phyloP scores from a whole-genome alignment of 305 asterid species.

The Ajuga reptans region DNA sequence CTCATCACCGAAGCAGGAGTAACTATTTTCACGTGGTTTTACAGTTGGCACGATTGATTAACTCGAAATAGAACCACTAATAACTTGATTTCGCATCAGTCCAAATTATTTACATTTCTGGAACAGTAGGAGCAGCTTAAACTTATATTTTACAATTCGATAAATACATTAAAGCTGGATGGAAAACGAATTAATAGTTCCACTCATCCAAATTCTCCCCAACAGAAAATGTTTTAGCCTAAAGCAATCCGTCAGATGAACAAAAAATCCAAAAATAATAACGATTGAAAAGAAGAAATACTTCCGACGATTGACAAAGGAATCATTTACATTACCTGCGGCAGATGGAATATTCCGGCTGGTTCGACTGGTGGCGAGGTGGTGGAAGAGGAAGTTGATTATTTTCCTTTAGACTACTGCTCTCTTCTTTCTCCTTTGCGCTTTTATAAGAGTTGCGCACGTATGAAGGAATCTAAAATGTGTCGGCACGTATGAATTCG shows the following conservation, averaged over 20 bases:
- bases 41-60: not conserved
- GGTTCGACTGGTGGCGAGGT: conserved; percentile 11
- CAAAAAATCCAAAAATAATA: not conserved
- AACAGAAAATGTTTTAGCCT: not conserved
- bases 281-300: not conserved
- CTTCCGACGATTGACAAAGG: not conserved
- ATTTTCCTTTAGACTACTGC: not conserved
- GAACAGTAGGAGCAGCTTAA: not conserved
- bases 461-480: conserved; percentile 26
- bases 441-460: conserved; percentile 25
- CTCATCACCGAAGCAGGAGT: not conserved
- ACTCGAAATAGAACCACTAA: not conserved
- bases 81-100: not conserved
- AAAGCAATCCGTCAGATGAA: conserved; percentile 17
- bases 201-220: not conserved
- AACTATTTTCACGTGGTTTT: not conserved
- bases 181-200: not conserved
- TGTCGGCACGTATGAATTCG: conserved; percentile 20
- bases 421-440: not conserved
- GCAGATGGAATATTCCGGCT: conserved; percentile 24
- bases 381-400: conserved; percentile 19
- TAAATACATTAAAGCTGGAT: not conserved
- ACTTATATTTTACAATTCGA: not conserved
- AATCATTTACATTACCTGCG: conserved; percentile 23
- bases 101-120: conserved; percentile 8